A percentile compares a stretch with the other conserved stretches of the same genome.
Evolutionary conservation across 345 rosid genomes (phyloP).

Genomic region (Triadica sebifera): DNA sequence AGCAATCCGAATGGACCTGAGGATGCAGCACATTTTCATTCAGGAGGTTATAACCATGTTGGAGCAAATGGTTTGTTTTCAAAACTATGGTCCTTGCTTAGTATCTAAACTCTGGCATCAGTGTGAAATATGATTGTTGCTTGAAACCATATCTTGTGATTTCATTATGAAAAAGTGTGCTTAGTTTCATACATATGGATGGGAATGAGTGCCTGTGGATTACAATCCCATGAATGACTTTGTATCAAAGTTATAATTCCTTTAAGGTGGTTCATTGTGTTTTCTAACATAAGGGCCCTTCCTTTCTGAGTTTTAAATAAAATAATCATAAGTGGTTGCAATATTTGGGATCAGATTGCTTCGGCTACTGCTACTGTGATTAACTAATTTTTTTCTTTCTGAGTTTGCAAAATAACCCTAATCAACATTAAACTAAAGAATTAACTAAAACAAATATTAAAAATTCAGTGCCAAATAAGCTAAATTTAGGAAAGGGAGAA

Average conservation of each 20-base stretch:
- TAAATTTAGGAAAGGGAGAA: background rate
- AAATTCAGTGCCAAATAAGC: too few species aligned
- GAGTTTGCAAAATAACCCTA: background rate
- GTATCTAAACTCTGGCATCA: slow-evolving; percentile 5
- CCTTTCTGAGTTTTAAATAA: background rate
- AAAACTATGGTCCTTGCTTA: background rate
- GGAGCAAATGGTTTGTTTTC: slow-evolving; percentile 85
- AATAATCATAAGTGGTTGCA: background rate
- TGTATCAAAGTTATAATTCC: background rate
- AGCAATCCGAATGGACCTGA: slow-evolving; percentile 89
- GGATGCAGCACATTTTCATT: slow-evolving; percentile 96
- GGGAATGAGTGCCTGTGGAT: background rate
- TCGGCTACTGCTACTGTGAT: background rate
- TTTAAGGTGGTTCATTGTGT: background rate
- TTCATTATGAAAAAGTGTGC: background rate
- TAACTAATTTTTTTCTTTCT: background rate
- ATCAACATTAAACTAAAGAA: background rate
- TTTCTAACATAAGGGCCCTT: background rate
- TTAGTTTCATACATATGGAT: background rate
- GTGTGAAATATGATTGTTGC: background rate
- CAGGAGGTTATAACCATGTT: slow-evolving; percentile 75
- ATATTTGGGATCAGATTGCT: background rate
- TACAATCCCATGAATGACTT: background rate
- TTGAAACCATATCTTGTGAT: background rate
- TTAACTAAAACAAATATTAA: background rate